Conservation (phyloP, 2,329 filamentous ascomycete genomes). For the Seiridium cupressi region DNA sequence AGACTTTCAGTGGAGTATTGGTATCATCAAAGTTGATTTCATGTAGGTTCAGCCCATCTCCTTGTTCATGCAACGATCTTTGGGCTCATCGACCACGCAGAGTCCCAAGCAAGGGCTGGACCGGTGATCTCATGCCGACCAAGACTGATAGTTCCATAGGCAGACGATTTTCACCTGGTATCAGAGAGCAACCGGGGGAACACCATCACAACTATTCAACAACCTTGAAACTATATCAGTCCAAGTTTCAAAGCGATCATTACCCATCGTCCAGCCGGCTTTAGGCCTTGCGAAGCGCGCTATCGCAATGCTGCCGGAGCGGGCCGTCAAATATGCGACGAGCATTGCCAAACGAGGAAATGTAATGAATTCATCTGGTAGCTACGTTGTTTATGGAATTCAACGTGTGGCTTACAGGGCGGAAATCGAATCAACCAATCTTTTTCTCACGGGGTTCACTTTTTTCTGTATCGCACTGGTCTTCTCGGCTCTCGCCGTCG, state of each 20-base stretch:
- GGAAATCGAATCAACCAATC: conserved; percentile 82
- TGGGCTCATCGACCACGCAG: no score
- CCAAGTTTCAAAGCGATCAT: conserved; percentile 68
- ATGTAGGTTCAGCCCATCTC: conserved; percentile 13
- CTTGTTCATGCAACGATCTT: no score
- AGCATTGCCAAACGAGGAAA: conserved; percentile 53
- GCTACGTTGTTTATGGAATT: conserved; percentile 73
- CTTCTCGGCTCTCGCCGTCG: conserved; percentile 69
- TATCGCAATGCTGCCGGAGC: conserved; percentile 46
- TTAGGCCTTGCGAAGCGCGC: conserved; percentile 53
- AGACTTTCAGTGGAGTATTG: conserved; percentile 98
- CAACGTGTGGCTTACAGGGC: conserved; percentile 85
- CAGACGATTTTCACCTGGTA: conserved; percentile 94
- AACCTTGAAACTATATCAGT: conserved; percentile 74
- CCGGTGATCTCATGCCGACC: no score
- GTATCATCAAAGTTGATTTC: conserved; percentile 84
- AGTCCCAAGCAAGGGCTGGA: no score
- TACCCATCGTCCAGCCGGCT: conserved; percentile 31
- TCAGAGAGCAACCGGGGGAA: conserved; percentile 87
- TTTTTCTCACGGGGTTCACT: conserved; percentile 87
- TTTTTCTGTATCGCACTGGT: conserved; percentile 87
- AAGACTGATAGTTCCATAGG: not conserved
- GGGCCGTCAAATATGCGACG: conserved; percentile 29
- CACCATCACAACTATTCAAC: conserved; percentile 74
- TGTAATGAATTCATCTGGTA: conserved; percentile 51